Evolutionary conservation across 371 early-diverging fungal genomes (phyloP), one percentile per base, ranked within the genome.

Genomic region (Mortierella sp.): DNA sequence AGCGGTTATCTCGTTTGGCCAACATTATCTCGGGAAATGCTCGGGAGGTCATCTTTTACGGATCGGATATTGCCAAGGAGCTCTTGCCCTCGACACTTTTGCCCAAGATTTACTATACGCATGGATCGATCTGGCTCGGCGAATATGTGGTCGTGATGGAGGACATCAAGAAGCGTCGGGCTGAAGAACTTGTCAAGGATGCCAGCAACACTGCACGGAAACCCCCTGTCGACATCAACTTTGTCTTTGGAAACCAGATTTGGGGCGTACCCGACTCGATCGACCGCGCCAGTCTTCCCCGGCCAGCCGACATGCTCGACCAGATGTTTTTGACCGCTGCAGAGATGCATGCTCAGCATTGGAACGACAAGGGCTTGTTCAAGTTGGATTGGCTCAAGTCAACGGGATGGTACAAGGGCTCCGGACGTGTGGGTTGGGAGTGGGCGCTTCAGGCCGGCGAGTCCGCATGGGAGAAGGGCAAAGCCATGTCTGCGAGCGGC

Each of bases 171-270:
- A 73, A 77, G 34, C 77, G 82, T 28, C 73, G 69, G 8, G 73
- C 48, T 57, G 44, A 44, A 11, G 34, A 71, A 34, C 50, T 71
- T 11, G 61, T 34, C 21, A 46, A 31, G 19, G 59, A 43, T 28
- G 13, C 26, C 1, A 24, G 6, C 11, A 55, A 71, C 53, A 26
- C 34, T 26, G 10, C 24, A 11, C 26, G 50, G 21, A 71, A 71
- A 31, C 71, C 71, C 16, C 82, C 77, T 8, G 53, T 81, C n/a
- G 82, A 81, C 46, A 74, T 81, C 43, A 81, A 81, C 72, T 81
- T 81, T 81, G 48, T 81, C 44, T 81, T 81, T 71, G 82, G 82
- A 16, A 81, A 81, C 64, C 82, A 81, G 28, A 77, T 81, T 64
- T 81, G 82, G 82, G 82, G 82, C 1, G 9, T 81, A 2, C 82